phyloP scores from a whole-genome alignment of 2,329 filamentous ascomycete genomes.

The Trichoderma koningiopsis region DNA sequence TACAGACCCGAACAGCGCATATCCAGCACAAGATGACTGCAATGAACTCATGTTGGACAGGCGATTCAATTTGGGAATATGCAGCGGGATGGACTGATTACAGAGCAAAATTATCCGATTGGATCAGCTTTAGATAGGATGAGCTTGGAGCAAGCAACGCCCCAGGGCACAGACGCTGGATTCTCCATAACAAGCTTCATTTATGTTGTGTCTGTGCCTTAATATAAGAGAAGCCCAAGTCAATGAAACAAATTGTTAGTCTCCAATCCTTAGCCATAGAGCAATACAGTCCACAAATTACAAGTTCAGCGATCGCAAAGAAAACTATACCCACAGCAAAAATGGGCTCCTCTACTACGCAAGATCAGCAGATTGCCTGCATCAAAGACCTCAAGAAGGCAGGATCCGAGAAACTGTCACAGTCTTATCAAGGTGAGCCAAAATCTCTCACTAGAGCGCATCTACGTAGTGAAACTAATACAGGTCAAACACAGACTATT shows the following conservation, averaged over 20 bases:
- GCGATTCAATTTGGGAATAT: background rate
- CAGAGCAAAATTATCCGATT: background rate
- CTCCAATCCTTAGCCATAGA: background rate
- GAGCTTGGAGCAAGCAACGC: constrained; percentile 6
- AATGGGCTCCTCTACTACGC: background rate
- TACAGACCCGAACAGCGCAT: background rate
- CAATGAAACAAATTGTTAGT: background rate
- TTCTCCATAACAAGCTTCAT: background rate
- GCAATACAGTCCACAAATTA: background rate
- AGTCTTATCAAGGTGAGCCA: background rate
- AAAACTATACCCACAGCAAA: background rate
- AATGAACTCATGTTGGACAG: background rate
- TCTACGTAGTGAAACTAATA: background rate
- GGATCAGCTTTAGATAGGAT: background rate
- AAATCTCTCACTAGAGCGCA: background rate
- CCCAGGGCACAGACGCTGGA: background rate
- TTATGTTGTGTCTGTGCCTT: background rate
- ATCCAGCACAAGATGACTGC: background rate
- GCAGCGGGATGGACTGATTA: constrained; percentile 2
- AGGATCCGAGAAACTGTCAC: background rate
- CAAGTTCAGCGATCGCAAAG: background rate
- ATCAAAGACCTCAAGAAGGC: background rate
- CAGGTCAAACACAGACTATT: background rate
- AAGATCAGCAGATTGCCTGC: background rate
- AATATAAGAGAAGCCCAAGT: background rate